These are phyloP conservation scores for Salix brachista DNA, from an alignment of 345 rosid species.

Conservation along the genomic window DNA sequence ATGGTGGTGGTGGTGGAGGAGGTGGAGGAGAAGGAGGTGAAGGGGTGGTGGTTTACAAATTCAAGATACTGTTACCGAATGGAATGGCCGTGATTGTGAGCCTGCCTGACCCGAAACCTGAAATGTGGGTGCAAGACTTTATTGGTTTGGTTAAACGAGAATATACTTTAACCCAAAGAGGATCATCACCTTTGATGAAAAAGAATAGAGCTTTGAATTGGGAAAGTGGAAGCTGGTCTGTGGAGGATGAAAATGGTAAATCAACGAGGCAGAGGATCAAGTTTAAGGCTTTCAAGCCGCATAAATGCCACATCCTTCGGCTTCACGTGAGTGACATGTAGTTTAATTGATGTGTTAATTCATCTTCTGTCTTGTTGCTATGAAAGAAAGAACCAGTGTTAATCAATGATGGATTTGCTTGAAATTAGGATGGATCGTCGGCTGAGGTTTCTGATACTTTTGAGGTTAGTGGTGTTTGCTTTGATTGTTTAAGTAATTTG, in stretches of 20 bases:
- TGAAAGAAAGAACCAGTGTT: too few relatives aligned
- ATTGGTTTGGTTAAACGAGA: conserved; percentile 28
- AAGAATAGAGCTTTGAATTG: conserved; percentile 29
- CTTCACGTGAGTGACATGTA: conserved; percentile 42
- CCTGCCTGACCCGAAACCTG: conserved; percentile 14
- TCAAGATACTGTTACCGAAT: conserved; percentile 53
- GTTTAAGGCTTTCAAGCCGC: conserved; percentile 35
- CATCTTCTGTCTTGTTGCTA: neutral
- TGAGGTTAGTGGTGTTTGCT: conserved; percentile 36
- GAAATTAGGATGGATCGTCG: conserved; percentile 60
- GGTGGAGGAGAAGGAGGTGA: neutral
- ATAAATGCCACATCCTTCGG: conserved; percentile 38
- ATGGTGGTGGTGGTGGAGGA: conserved; percentile 9
- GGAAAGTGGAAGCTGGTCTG: conserved; percentile 17
- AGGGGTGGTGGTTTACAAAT: conserved; percentile 18
- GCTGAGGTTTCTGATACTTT: conserved; percentile 26
- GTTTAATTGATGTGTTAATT: neutral
- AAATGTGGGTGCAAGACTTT: conserved; percentile 35
- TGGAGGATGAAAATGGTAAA: conserved; percentile 35
- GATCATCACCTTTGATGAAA: neutral
- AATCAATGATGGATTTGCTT: neutral
- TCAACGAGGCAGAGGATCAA: conserved; percentile 19
- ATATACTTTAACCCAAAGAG: conserved; percentile 19
- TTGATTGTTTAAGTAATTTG: neutral
- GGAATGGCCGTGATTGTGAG: conserved; percentile 36